Evolutionary conservation across 257 asterid genomes (phyloP).

Genomic region (Fraxinus americana): DNA sequence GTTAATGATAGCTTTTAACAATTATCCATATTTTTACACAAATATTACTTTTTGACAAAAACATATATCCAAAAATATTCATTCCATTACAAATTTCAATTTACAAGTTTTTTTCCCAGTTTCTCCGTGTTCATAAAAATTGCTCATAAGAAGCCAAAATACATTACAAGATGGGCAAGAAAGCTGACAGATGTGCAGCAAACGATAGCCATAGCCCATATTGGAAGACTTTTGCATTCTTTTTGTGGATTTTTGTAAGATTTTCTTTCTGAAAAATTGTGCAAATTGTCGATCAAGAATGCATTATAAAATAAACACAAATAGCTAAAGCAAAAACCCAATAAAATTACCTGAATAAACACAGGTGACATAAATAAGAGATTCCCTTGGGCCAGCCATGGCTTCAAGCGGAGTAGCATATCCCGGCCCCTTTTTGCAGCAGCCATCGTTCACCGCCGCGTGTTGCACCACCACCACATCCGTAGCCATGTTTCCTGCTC

Average conservation of each 20-base stretch:
- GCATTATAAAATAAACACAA: neutral
- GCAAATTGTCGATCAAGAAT: neutral
- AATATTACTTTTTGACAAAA: neutral
- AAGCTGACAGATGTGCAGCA: neutral
- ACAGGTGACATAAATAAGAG: conserved; percentile 90
- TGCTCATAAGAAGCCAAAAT: neutral
- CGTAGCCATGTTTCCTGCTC: conserved; percentile 51
- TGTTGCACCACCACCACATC: conserved; percentile 55
- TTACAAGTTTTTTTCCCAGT: neutral
- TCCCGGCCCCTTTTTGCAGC: conserved; percentile 84
- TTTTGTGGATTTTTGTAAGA: neutral
- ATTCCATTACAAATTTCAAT: neutral
- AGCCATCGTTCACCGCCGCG: conserved; percentile 44
- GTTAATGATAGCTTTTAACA: neutral
- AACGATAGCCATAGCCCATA: neutral
- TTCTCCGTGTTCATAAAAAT: neutral
- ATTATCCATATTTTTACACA: neutral
- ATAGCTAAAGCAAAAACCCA: neutral
- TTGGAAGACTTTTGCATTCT: neutral
- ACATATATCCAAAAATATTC: neutral
- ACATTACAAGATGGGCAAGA: neutral
- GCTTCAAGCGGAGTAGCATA: conserved; percentile 88
- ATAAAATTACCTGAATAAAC: conserved; percentile 66
- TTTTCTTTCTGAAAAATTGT: neutral
- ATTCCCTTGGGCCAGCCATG: conserved; percentile 90